phyloP scores from a whole-genome alignment of 371 early-diverging fungal genomes.

The Zopfochytrium polystomum region DNA sequence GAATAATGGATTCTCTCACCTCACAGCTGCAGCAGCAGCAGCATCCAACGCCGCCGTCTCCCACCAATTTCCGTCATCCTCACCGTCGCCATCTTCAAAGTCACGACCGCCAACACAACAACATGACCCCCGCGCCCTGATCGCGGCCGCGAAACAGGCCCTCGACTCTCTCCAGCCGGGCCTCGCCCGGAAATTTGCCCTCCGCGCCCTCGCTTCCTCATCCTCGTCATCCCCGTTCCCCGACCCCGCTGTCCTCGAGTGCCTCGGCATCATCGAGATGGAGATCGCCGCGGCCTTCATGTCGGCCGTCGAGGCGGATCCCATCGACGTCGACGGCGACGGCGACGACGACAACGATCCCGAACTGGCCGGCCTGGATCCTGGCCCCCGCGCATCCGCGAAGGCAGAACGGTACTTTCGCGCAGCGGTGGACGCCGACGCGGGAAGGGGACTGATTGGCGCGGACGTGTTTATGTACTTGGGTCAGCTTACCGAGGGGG shows the following conservation, averaged over 20 bases:
- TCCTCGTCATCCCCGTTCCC: background rate
- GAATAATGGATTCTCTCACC: background rate
- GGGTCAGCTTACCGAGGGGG: conserved; percentile 77
- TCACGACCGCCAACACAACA: conserved; percentile 4
- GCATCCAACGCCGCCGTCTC: background rate
- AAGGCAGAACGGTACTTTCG: conserved; percentile 41
- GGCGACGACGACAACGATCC: background rate
- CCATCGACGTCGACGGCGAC: background rate
- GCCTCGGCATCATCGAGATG: background rate
- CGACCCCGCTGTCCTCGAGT: background rate
- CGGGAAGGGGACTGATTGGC: conserved; percentile 8
- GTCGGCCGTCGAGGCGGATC: background rate
- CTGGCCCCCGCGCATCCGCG: background rate
- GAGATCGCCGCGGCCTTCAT: background rate
- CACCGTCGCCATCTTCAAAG: conserved; percentile 1
- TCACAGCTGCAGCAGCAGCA: background rate
- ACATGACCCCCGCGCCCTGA: conserved; percentile 5
- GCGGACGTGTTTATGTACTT: conserved; percentile 84
- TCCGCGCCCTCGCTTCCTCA: conserved; percentile 2
- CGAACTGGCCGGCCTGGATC: conserved; percentile 3
- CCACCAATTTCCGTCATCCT: background rate
- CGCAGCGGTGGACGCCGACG: conserved; percentile 66
- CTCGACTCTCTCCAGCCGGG: background rate
- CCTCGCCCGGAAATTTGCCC: conserved; percentile 2
- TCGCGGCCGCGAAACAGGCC: background rate